Evolutionary conservation across 257 asterid genomes (phyloP).

Genomic region (Solanum bulbocastanum): DNA sequence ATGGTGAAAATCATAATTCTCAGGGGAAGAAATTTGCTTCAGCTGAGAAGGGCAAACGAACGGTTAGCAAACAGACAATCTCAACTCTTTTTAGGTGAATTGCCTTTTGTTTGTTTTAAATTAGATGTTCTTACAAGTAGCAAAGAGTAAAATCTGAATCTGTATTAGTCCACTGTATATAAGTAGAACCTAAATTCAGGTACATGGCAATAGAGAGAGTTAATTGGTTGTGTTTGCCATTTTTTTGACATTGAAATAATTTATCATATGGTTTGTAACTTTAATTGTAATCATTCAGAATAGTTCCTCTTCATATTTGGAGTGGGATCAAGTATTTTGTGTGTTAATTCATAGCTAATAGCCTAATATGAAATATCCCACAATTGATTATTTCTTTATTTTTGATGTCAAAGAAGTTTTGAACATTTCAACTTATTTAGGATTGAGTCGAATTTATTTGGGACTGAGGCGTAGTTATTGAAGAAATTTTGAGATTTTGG

Average conservation of each 20-base stretch:
- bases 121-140: neutral
- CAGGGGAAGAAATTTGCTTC: neutral
- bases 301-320: neutral
- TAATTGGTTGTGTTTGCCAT: neutral
- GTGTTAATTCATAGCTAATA: neutral
- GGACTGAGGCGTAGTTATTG: neutral
- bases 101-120: neutral
- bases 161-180: neutral
- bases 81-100: slow-evolving; percentile 13
- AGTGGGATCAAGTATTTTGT: neutral
- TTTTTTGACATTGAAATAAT: neutral
- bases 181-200: neutral
- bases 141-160: neutral
- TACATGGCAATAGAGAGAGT: neutral
- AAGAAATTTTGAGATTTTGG: neutral
- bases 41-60: neutral
- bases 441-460: neutral
- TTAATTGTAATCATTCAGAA: neutral
- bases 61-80: neutral
- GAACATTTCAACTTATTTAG: neutral
- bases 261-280: neutral
- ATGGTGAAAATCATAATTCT: neutral
- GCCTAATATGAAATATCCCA: neutral
- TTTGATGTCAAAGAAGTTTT: neutral
- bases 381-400: neutral